Base-by-base conservation (phyloP, 1,284 basidiomycete species). In the Ustilago curta region DNA sequence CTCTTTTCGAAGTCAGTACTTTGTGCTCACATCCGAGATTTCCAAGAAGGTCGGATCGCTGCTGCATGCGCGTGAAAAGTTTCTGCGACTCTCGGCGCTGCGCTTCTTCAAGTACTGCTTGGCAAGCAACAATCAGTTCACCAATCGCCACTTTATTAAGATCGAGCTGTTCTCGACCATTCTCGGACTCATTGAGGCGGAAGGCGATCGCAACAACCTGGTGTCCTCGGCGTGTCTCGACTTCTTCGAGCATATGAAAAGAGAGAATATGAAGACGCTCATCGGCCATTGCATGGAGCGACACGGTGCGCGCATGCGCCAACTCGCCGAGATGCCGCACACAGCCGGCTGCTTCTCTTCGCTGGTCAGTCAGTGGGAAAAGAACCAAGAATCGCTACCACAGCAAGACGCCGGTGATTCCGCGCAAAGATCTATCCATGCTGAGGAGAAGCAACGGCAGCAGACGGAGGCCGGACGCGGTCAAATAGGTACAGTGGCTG, bases 221-320 rank as follows among this genome's bases (percentile, higher is more conserved):
- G 88, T 99, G 48, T 92, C 91, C 79, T 95, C 94, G 73, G 93
- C 95, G 19, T 97, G 94, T 87, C 91, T 97, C 81, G 96, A 99
- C 83, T 93, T 94, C 71, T 94, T 99, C 80, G 96, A 99, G 80
- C 88, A 90, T 74, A 92, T 98, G 92, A 65, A 90, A 89, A 87
- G 62, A 42, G 75, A 74, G 47, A 95, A 95, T 83, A 87, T 93
- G 81, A 95, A 92, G 85, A 90, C 92, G 2, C 86, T 95, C 69
- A 92, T 97, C 83, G 88, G 89, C 71, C 90, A 93, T 82, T 90
- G 95, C 78, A 93, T 97, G 90, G 91, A 91, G 18, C 88, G 88
- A 68, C 90, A 95, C 78, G 90, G 90, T 64, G 87, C 88, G 0
- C 87, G 89, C 45, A 87, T 98, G 62, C 89, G 89, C 43, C 87